Base-by-base conservation (phyloP, 768 basidiomycete species). In the Boletus bicolor region DNA sequence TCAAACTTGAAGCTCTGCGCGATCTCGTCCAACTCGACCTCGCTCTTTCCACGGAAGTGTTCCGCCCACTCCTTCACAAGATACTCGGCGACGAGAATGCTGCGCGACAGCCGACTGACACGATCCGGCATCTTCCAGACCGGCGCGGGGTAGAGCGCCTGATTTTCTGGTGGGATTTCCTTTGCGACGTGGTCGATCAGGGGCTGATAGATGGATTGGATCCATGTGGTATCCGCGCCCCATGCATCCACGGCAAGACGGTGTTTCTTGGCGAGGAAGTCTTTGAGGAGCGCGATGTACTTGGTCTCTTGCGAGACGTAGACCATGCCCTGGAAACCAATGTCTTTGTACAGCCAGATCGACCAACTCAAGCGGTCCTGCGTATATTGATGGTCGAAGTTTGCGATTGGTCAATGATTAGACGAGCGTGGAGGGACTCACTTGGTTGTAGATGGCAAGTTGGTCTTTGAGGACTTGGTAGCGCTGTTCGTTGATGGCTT, bases 311-410 rank as follows among this genome's bases (percentile, higher is more conserved):
- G 77, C n/a, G 80, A 79, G 62, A 85, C 76, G 70, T 88, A 82
- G 30, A 88, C 85, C 89, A 92, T 90, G 37, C 90, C 90, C 72
- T 90, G 87, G 78, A 86, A 87, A n/a, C 88, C 88, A 61, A 89
- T 87, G 63, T 89, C 87, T 63, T 88, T 93, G 80, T 89, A 93
- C 19, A 91, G 73, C 91, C 91, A 93, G 74, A 92, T 93, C 0
- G 86, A 85, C 89, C 89, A 91, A 66, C 82, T 84, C 53, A 86
- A 69, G 28, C 80, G 81, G 61, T 83, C 84, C 83, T 85, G 49
- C 41, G 19, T 2, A 14, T n/a, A 19, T 26, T 8, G 24, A 7
- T 19, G 7, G 6, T 55, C 54, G 21, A 17, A 1, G 26, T n/a
- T 12, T 28, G 35, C 6, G 55, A 44, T 14, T n/a, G 28, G 26